phyloP scores from a whole-genome alignment of 1,139 yeast genomes.

The Scheffersomyces segobiensis region DNA sequence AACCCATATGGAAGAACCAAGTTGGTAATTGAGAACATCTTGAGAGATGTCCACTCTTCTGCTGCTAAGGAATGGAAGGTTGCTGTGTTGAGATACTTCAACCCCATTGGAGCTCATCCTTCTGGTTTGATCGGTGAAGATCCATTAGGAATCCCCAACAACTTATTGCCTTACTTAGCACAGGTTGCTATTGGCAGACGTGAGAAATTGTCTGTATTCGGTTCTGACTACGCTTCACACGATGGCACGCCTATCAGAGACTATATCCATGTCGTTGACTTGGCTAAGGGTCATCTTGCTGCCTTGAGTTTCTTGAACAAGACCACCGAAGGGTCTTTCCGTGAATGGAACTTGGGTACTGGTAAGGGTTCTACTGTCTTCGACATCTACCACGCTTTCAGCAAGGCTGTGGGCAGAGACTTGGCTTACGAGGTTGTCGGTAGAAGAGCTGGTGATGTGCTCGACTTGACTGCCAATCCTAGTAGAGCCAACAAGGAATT shows the following conservation, averaged over 20 bases:
- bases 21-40: conserved; percentile 60
- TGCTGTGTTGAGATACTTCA: conserved; percentile 74
- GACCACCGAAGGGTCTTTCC: conserved; percentile 47
- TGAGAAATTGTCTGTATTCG: conserved; percentile 63
- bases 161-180: conserved; percentile 71
- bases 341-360: conserved; percentile 85
- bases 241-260: conserved; percentile 87
- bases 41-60: conserved; percentile 56
- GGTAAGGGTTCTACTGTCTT: conserved; percentile 79
- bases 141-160: conserved; percentile 77
- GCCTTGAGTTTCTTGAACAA: conserved; percentile 61
- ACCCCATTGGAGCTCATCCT: conserved; percentile 86
- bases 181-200: conserved; percentile 78
- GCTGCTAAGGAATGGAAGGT: conserved; percentile 51
- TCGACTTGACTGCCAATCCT: conserved; percentile 72
- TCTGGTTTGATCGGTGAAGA: conserved; percentile 80
- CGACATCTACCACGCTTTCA: conserved; percentile 68
- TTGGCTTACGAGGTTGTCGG: conserved; percentile 66
- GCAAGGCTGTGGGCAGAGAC: conserved; percentile 65
- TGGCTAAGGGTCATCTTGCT: conserved; percentile 78
- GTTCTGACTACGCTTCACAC: conserved; percentile 65
- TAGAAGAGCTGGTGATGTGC: conserved; percentile 79
- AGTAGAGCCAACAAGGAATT: conserved; percentile 66
- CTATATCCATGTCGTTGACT: conserved; percentile 78
- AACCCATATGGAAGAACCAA: conserved; percentile 81